Conservation (phyloP, 495 filamentous ascomycete genomes). For the Penicillium bialowiezense region DNA sequence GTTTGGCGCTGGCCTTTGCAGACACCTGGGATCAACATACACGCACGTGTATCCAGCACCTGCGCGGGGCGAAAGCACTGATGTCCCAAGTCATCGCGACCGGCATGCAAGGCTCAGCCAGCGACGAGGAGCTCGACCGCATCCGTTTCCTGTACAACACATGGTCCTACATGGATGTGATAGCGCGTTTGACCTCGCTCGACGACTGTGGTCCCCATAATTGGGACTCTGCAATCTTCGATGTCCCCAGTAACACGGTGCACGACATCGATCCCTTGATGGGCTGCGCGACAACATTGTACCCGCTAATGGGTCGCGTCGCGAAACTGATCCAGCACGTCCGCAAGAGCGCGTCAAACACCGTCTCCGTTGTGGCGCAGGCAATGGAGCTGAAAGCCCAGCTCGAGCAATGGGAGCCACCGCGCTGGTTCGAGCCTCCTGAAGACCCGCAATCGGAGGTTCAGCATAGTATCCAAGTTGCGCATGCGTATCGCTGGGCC, state of each 20-base stretch:
- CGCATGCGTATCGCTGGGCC: conserved; percentile 74
- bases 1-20: conserved; percentile 69
- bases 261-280: conserved; percentile 72
- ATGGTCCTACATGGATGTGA: conserved; percentile 82
- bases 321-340: conserved; percentile 67
- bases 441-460: conserved; percentile 66
- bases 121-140: conserved; percentile 47
- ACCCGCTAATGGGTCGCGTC: conserved; percentile 69
- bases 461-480: conserved; percentile 66
- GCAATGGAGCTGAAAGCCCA: conserved; percentile 62
- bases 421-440: conserved; percentile 55
- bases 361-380: conserved; percentile 58
- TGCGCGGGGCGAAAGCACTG: conserved; percentile 66
- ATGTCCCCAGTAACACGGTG: conserved; percentile 39
- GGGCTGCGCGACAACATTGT: conserved; percentile 70
- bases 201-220: conserved; percentile 56
- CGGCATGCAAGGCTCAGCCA: conserved; percentile 31
- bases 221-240: conserved; percentile 45
- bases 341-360: conserved; percentile 55
- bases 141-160: conserved; percentile 73
- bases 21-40: conserved; percentile 78
- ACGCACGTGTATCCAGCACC: conserved; percentile 70
- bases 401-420: conserved; percentile 64
- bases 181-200: conserved; percentile 68
- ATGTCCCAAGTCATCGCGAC: conserved; percentile 56